Base-by-base conservation (phyloP, 805 yeast species). In the Kodamaea sagamina region DNA sequence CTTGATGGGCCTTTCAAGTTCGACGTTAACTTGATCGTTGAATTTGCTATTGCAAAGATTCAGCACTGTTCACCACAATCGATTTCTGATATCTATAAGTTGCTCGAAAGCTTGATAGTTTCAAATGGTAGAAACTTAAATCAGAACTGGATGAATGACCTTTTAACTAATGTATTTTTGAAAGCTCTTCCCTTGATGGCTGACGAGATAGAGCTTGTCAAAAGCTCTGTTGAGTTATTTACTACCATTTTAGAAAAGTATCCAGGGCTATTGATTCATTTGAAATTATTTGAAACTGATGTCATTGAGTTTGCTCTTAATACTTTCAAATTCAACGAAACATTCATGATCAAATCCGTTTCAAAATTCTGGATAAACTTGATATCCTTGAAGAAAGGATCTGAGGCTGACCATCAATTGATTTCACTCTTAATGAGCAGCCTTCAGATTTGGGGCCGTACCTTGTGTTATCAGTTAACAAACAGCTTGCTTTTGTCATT, bases 1-100 rank as follows among this genome's bases (percentile, higher is more conserved):
- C 59, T 79, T 4, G 68, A 76, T 13, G 89, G 89, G 0, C 87
- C 93, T 0, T 86, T 85, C 59, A 81, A 76, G 7, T 74, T 85
- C 45, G 62, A 65, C 0, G 46, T 68, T 3, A 59, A 61, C 2
- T 12, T 36, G n/a, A 48, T 52, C 12, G 28, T 49, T 2, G 18
- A 38, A 63, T 47, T 79, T 68, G 47, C 68, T 68, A 22, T 46
- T 46, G 13, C 53, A 54, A 48, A 78, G 67, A 47, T 58, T 36
- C 36, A 58, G 12, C 26, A 50, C 43, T 47, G 68, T 52, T 53
- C 61, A 53, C 12, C 49, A 21, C 48, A 65, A 46, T 58, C 77
- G 1, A 60, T 76, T 17, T 75, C 80, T 4, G 66, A 61, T 38
- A 59, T 76, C 32, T 76, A 70, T 44, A 65, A 72, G 17, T 52